Evolutionary conservation across 2,329 filamentous ascomycete species (phyloP), one percentile per base, ranked within the genome.

Genomic region (Zasmidium cellare): DNA sequence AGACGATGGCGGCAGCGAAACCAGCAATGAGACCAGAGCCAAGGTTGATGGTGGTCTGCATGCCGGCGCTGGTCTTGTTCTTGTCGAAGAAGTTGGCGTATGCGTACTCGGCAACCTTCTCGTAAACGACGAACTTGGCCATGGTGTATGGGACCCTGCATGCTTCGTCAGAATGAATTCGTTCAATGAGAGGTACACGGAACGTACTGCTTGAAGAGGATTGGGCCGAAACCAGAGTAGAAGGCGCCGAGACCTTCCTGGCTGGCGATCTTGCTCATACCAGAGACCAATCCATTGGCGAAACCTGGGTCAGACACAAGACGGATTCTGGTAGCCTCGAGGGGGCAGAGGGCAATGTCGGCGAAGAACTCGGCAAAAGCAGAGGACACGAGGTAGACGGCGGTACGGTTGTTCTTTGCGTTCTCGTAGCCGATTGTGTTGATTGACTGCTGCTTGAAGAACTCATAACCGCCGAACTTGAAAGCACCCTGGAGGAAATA

Each of bases 381-480:
- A 61, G 85, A 79, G 38, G 82, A 84, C 67, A 83, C 89, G 67
- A 91, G 84, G 84, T 92, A 92, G 78, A 92, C 86, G 67, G 85
- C 85, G 61, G 88, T 91, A 69, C 89, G 85, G 86, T 92, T 90
- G 77, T 91, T 84, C 69, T 82, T 81, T 68, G 89, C 89, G 66
- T 82, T 85, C 79, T 92, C 89, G 75, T 87, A 87, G 73, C 91
- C 91, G 72, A 96, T 79, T 63, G 82, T 62, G 82, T 91, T 88
- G 79, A 96, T 94, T 74, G 82, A 85, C 80, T 94, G 89, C 82
- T 92, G 86, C 88, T 96, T 96, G 89, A 96, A 96, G 81, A 96
- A 88, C 82, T 96, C 91, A 79, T 96, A 96, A 76, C 91, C 91
- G 77, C 91, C 91, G 78, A 94, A 94, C 82, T 96, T 96, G 84